Evolutionary conservation across 106 monocot genomes (phyloP), one percentile per base, ranked within the genome.

Genomic region (Gastrodia elata): DNA sequence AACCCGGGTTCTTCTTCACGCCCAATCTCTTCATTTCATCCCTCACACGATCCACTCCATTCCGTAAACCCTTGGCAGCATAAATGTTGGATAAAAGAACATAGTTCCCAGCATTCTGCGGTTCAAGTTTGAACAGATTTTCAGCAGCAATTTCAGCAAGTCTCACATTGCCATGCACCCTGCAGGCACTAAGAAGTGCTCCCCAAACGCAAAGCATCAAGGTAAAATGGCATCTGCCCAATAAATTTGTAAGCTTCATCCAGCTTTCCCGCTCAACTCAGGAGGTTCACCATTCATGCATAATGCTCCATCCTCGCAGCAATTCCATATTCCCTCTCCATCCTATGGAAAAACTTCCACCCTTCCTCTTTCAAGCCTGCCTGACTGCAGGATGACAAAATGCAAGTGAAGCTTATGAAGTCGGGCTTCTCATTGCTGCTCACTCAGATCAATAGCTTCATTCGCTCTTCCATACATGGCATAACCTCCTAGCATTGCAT

Each of bases 201-300:
- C 94, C 94, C 94, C 94, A 94, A 57, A 91, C 49, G 74, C 88
- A 94, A n/a, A 30, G 84, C 90, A 75, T 94, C 94, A 0, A 88
- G 75, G 39, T 81, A 76, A 68, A 76, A 75, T 22, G 82, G 70
- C 88, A 94, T 94, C 61, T 77, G 34, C 28, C 74, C 61, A 33
- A 91, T 86, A 78, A 84, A 28, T 61, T 73, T 74, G 77, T 86
- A 84, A 38, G 88, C 90, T 34, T 88, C 86, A 33, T 84, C 74
- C 40, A 91, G 71, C 76, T 73, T 83, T 16, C 90, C 88, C 0
- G 86, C 84, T 30, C 94, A 80, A 55, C 94, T 86, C 2, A 91
- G 80, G 58, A 94, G 85, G 68, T 79, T 86, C 36, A 94, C 84
- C 78, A 91, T 81, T 68, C 94, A 94, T 32, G 94, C 86, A 74